Base-by-base conservation (phyloP, 2,329 filamentous ascomycete species). In the Penicillium sp. region DNA sequence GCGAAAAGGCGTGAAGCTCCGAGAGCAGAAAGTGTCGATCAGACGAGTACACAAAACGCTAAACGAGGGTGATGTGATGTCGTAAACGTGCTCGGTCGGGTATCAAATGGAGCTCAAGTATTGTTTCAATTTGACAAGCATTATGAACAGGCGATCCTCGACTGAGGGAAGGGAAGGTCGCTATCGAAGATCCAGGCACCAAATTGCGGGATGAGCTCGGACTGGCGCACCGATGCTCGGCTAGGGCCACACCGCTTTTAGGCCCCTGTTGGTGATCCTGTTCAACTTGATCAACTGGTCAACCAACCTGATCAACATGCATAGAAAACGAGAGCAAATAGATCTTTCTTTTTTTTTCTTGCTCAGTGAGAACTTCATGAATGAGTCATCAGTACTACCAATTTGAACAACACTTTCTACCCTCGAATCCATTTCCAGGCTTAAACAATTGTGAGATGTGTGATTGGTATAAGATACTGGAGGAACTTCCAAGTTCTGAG, bases 161-260 rank as follows among this genome's bases (percentile, higher is more conserved):
- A 34, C 39, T 42, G 24, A n/a, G 36, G 24, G 9, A 27, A 53
- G 50, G 27, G 32, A 39, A 45, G 46, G 41, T 31, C 40, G 38
- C 18, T 31, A 27, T 44, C 49, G n/a, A 42, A 39, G 39, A 49
- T 45, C 46, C 32, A 49, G 31, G 41, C 40, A 27, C 42, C 40
- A 40, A 44, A 45, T n/a, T 44, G 51, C 51, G 51, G 51, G 51
- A 53, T 45, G 40, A 49, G 51, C 39, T 50, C 38, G 38, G 46
- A 27, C 24, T 27, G 24, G 27, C 45, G 42, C 51, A 31, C 24
- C 38, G 32, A 21, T 32, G 24, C 31, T 31, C 34, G 24, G 38
- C 22, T 45, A 45, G 5, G 42, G 13, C 42, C n/a, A 53, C 51
- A 53, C 51, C 51, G 51, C 51, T 18, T 42, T 53, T 38, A 14